Evolutionary conservation across 2,329 filamentous ascomycete genomes (phyloP).

Genomic region (Fusarium sterilihyphosum): DNA sequence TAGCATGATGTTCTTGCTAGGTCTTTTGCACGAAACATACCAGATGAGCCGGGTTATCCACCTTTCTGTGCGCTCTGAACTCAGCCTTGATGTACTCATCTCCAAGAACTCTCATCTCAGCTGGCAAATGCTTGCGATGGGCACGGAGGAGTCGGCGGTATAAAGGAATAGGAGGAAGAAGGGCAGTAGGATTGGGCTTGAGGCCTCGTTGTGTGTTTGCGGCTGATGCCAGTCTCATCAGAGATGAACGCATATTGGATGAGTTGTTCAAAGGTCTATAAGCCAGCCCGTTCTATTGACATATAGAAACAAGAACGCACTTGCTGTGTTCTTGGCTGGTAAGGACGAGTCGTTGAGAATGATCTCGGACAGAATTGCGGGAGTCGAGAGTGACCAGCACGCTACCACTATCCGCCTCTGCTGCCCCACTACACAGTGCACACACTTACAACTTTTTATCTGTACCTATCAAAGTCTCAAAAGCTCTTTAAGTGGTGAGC

Average conservation of each 20-base stretch:
- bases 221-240: conserved; percentile 51
- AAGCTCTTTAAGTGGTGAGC: conserved; percentile 1
- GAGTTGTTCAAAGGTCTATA: neutral
- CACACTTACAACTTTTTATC: conserved; percentile 37
- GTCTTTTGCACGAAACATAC: conserved; percentile 59
- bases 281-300: neutral
- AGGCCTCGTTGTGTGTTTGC: conserved; percentile 46
- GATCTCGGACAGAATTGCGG: conserved; percentile 17
- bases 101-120: conserved; percentile 81
- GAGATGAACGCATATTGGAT: conserved; percentile 43
- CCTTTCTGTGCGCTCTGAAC: conserved; percentile 82
- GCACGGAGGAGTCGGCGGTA: conserved; percentile 89
- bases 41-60: conserved; percentile 93
- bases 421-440: conserved; percentile 44
- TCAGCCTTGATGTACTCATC: conserved; percentile 95
- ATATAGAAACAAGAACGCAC: neutral
- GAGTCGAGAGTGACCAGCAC: conserved; percentile 28
- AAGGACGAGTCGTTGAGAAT: conserved; percentile 3
- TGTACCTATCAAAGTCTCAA: neutral
- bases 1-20: neutral
- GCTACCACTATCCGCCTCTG: neutral
- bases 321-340: neutral
- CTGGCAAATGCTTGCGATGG: conserved; percentile 80
- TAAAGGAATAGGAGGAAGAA: conserved; percentile 87
- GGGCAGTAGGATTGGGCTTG: conserved; percentile 63